Evolutionary conservation across 1,139 yeast species (phyloP).

Genomic region (Lodderomyces theae): DNA sequence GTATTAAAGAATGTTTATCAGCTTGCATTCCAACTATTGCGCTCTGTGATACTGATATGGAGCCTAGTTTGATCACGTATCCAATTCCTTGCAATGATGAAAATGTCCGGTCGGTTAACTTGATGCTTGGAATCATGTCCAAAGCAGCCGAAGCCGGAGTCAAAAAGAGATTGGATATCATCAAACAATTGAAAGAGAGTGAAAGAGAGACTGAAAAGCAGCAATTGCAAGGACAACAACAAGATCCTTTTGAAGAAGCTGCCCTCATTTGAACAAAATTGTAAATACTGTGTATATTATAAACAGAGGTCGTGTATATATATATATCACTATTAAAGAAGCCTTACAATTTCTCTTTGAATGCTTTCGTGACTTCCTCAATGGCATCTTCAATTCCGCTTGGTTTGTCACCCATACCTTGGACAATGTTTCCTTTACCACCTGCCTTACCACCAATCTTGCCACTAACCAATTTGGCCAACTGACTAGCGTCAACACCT

Average conservation of each 20-base stretch:
- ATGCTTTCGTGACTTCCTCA: conserved; percentile 57
- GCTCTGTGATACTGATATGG: conserved; percentile 88
- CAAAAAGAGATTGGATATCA: conserved; percentile 47
- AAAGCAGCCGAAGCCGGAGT: conserved; percentile 83
- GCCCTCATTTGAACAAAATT: background rate
- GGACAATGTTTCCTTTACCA: conserved; percentile 95
- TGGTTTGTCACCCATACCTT: conserved; percentile 92
- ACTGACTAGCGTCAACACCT: conserved; percentile 72
- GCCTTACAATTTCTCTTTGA: conserved; percentile 53
- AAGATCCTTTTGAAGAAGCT: background rate
- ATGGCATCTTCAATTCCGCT: conserved; percentile 71
- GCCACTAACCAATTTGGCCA: conserved; percentile 68
- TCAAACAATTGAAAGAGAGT: conserved; percentile 18
- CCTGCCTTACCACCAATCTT: conserved; percentile 97
- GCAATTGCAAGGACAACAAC: background rate
- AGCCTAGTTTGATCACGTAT: conserved; percentile 84
- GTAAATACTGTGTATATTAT: background rate
- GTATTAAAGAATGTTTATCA: conserved; percentile 77
- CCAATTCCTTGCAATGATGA: conserved; percentile 97
- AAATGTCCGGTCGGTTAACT: conserved; percentile 74
- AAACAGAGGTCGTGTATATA: conserved; percentile 5
- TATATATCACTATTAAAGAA: background rate
- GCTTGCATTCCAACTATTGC: conserved; percentile 91
- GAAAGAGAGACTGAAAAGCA: conserved; percentile 3
- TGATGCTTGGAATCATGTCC: conserved; percentile 79